These are phyloP conservation scores for Pestalotiopsis sp. DNA, from an alignment of 2,329 filamentous ascomycete genomes.

Conservation along the genomic window DNA sequence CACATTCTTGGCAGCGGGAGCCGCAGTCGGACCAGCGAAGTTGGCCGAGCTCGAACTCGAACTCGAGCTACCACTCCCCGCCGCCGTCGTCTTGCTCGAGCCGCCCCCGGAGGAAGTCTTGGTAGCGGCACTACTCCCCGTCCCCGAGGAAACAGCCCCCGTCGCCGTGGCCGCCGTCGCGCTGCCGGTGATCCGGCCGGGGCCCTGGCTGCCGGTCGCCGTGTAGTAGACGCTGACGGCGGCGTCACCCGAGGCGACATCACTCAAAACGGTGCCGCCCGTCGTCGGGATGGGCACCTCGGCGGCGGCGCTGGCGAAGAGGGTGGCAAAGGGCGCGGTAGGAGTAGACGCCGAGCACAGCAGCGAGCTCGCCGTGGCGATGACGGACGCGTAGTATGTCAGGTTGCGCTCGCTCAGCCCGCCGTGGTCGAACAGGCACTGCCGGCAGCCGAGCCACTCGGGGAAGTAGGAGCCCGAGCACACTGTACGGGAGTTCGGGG, in stretches of 20 bases:
- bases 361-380: slow-evolving; percentile 34
- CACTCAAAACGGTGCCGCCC: slow-evolving; percentile 32
- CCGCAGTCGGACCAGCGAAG: slow-evolving; percentile 29
- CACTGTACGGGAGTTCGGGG: slow-evolving; percentile 4
- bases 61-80: slow-evolving; percentile 12
- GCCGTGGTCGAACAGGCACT: slow-evolving; percentile 44
- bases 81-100: background rate
- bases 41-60: slow-evolving; percentile 20
- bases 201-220: slow-evolving; percentile 37
- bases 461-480: slow-evolving; percentile 46
- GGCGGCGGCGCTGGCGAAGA: slow-evolving; percentile 35
- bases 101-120: background rate
- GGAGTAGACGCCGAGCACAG: slow-evolving; percentile 40
- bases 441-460: slow-evolving; percentile 44
- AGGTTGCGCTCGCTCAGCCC: slow-evolving; percentile 37
- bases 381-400: slow-evolving; percentile 35
- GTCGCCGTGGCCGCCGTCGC: slow-evolving; percentile 38
- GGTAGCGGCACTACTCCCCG: background rate
- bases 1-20: slow-evolving; percentile 25
- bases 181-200: slow-evolving; percentile 44
- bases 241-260: slow-evolving; percentile 38
- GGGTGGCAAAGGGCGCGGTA: slow-evolving; percentile 35
- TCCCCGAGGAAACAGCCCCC: slow-evolving; percentile 13
- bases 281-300: slow-evolving; percentile 31
- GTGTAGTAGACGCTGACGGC: slow-evolving; percentile 48